Evolutionary conservation across 345 rosid genomes (phyloP).

Genomic region (Citrus cavaleriei): DNA sequence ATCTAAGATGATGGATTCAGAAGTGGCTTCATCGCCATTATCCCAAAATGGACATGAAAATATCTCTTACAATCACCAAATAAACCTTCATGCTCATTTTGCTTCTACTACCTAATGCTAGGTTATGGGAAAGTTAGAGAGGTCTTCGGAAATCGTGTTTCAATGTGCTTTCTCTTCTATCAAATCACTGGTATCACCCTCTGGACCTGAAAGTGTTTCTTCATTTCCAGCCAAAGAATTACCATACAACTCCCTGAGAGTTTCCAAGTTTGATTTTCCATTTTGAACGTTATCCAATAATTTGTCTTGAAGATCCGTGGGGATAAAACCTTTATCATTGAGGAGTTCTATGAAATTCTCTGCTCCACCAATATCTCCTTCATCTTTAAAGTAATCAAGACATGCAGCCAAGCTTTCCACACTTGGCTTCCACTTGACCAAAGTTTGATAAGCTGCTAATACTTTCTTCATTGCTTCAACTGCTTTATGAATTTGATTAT

Average conservation of each 20-base stretch:
- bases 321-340: constrained; percentile 10
- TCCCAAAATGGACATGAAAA: not conserved
- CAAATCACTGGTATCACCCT: no score
- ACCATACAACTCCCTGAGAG: not conserved
- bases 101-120: not conserved
- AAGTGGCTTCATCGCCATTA: not conserved
- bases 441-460: not conserved
- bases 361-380: constrained; percentile 13
- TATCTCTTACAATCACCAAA: not conserved
- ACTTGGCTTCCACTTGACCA: not conserved
- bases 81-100: not conserved
- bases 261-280: not conserved
- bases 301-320: constrained; percentile 9
- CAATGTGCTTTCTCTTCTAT: no score
- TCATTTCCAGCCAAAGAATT: not conserved
- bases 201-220: no score
- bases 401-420: constrained; percentile 12
- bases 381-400: constrained; percentile 27
- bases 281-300: constrained; percentile 16
- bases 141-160: no score
- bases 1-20: not conserved
- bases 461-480: constrained; percentile 32
- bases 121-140: not conserved
- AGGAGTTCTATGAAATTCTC: constrained; percentile 22
- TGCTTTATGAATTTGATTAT: constrained; percentile 18